Evolutionary conservation across 768 basidiomycete species (phyloP).

Genomic region (Amanita jacksonii): DNA sequence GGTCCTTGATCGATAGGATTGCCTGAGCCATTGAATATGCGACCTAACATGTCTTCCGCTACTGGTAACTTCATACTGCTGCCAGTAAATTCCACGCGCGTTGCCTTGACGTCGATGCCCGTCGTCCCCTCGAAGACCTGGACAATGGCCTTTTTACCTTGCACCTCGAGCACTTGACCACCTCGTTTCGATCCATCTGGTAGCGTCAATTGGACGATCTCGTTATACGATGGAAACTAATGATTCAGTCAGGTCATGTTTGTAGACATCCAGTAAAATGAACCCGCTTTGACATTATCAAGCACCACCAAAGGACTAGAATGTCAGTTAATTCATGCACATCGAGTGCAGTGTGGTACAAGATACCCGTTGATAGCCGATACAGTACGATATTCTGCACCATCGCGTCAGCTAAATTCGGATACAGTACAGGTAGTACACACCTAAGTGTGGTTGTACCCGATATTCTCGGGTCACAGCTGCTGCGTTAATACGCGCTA

Average conservation of each 20-base stretch:
- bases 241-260: conserved; percentile 2
- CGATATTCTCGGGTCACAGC: conserved; percentile 85
- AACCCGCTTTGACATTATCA: conserved; percentile 91
- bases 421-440: conserved; percentile 18
- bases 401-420: neutral
- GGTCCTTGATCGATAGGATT: conserved; percentile 98
- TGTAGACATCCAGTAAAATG: conserved; percentile 3
- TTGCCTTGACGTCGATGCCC: conserved; percentile 94
- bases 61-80: conserved; percentile 99
- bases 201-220: conserved; percentile 91
- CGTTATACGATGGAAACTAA: conserved; percentile 96
- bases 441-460: conserved; percentile 85
- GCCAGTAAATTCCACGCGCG: conserved; percentile 96
- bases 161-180: conserved; percentile 96
- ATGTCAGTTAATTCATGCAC: conserved; percentile 10
- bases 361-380: conserved; percentile 91
- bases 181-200: conserved; percentile 94
- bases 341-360: conserved; percentile 2
- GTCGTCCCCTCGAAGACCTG: conserved; percentile 99
- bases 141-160: conserved; percentile 98
- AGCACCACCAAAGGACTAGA: conserved; percentile 86
- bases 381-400: conserved; percentile 90
- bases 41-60: conserved; percentile 97
- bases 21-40: conserved; percentile 98
- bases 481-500: conserved; percentile 77